phyloP scores from a whole-genome alignment of 805 yeast genomes.

The Lipomyces lipofer region DNA sequence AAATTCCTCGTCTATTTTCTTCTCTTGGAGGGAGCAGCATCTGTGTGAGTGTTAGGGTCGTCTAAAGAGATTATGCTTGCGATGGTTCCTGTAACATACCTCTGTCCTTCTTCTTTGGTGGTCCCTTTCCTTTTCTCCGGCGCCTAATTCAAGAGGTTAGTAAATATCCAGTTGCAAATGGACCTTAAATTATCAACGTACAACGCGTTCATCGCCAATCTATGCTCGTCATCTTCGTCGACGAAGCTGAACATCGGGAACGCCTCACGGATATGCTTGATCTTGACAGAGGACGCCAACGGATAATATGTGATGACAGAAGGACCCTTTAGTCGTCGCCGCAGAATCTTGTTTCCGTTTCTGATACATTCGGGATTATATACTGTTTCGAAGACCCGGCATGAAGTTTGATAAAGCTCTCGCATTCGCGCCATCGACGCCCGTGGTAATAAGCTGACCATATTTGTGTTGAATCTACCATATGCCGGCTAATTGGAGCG shows the following conservation, averaged over 20 bases:
- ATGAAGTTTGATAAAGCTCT: conserved; percentile 59
- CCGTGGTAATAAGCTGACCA: not conserved
- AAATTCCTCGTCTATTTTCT: too few relatives aligned
- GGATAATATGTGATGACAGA: conserved; percentile 73
- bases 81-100: too few relatives aligned
- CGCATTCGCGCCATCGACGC: conserved; percentile 52
- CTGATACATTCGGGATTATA: conserved; percentile 67
- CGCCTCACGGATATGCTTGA: conserved; percentile 53
- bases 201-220: conserved; percentile 58
- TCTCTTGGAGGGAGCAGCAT: too few relatives aligned
- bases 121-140: conserved; percentile 34
- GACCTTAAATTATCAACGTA: conserved; percentile 9
- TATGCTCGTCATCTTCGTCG: conserved; percentile 63
- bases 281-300: conserved; percentile 60
- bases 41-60: too few relatives aligned
- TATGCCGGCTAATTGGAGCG: too few relatives aligned
- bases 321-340: conserved; percentile 71
- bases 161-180: not conserved
- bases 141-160: conserved; percentile 18
- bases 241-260: conserved; percentile 53
- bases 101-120: conserved; percentile 32
- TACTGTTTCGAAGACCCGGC: conserved; percentile 66
- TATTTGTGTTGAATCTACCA: too few relatives aligned
- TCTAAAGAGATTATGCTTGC: too few relatives aligned
- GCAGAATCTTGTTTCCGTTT: conserved; percentile 71